These are phyloP conservation scores for Saccharomycopsis oosterbeekiorum DNA, from an alignment of 805 yeast genomes.

Conservation along the genomic window DNA sequence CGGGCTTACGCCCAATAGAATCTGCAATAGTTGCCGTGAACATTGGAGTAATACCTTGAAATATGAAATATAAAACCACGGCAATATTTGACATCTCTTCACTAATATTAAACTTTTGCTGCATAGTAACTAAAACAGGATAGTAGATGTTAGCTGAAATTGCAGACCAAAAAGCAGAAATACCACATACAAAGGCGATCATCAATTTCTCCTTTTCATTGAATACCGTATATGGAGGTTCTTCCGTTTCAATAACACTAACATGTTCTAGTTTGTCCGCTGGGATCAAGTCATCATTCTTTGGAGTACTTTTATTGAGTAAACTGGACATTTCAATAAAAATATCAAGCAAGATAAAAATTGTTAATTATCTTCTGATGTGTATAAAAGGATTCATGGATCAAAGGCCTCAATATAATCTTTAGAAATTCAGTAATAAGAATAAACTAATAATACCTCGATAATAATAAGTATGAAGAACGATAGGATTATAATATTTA, in stretches of 20 bases:
- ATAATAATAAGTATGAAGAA: not conserved
- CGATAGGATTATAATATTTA: not conserved
- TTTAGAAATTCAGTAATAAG: not conserved
- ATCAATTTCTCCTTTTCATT: conserved; percentile 3
- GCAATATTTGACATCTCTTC: conserved; percentile 60
- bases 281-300: not conserved
- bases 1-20: conserved; percentile 47
- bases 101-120: conserved; percentile 42
- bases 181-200: conserved; percentile 13
- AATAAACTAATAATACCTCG: not conserved
- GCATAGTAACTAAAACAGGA: conserved; percentile 59
- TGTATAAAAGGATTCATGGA: no score
- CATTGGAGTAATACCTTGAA: conserved; percentile 55
- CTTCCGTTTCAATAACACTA: not conserved
- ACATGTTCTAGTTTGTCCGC: not conserved
- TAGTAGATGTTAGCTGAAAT: conserved; percentile 70
- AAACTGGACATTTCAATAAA: not conserved
- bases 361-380: no score
- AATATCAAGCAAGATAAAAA: not conserved
- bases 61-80: conserved; percentile 63
- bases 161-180: conserved; percentile 49
- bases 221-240: conserved; percentile 12
- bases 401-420: no score
- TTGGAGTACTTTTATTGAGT: not conserved
- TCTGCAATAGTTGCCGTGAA: conserved; percentile 50